Percentiles rank a stretch among this genome's conserved stretches.
Evolutionary conservation across 2,329 filamentous ascomycete genomes (phyloP).

Genomic region (Stachybotrys elegans): DNA sequence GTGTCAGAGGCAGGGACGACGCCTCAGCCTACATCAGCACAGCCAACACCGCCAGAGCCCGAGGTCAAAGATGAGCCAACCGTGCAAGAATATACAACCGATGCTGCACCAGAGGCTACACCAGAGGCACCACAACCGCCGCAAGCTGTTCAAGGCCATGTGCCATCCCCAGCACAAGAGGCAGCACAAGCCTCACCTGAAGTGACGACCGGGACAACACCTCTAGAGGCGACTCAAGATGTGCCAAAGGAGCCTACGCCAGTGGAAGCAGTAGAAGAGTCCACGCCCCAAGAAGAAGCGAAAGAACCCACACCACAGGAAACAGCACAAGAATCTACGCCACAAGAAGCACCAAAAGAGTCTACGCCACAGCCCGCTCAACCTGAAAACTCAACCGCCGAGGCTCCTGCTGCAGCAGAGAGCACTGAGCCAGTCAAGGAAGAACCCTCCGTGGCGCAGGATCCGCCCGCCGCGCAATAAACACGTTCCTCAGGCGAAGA

Average conservation of each 20-base stretch:
- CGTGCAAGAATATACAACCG: slow-evolving; percentile 1
- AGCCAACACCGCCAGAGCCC: slow-evolving; percentile 1
- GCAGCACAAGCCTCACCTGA: slow-evolving; percentile 1
- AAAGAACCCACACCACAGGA: background rate
- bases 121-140: slow-evolving; percentile 5
- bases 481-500: background rate
- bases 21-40: background rate
- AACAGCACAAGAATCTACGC: background rate
- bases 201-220: background rate
- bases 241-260: slow-evolving; percentile 4
- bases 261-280: background rate
- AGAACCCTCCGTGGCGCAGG: background rate
- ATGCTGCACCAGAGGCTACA: slow-evolving; percentile 2
- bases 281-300: background rate
- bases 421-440: background rate
- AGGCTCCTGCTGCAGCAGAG: too few relatives aligned
- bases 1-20: background rate
- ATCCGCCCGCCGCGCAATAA: background rate
- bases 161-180: slow-evolving; percentile 3
- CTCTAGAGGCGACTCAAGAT: slow-evolving; percentile 2
- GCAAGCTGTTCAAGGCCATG: slow-evolving; percentile 1
- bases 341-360: too few relatives aligned
- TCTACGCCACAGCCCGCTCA: too few relatives aligned
- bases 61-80: slow-evolving; percentile 3
- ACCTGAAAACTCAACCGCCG: too few relatives aligned